Conservation (phyloP, 129 eudicot genomes). For the Silybum marianum region DNA sequence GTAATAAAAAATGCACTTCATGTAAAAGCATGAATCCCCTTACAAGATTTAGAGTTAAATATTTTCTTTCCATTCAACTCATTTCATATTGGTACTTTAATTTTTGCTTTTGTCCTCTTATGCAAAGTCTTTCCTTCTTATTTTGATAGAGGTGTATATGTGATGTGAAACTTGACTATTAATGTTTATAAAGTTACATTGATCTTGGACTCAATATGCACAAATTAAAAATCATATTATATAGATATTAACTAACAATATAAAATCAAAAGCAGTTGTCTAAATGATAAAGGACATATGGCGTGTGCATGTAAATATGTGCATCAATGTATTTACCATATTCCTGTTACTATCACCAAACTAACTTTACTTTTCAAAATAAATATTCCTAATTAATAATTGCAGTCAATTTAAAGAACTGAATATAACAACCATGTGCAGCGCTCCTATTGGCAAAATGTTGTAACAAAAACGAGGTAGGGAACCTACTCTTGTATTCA, state of each 20-base stretch:
- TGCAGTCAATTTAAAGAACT: not conserved
- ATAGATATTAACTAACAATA: not conserved
- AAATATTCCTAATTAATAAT: not conserved
- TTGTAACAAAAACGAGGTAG: not conserved
- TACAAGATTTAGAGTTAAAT: not conserved
- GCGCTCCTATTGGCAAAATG: not conserved
- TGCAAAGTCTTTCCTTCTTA: not conserved
- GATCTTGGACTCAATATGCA: conserved; percentile 19
- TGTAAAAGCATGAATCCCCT: conserved; percentile 3
- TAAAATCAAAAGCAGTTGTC: conserved; percentile 3
- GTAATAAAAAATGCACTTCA: not conserved
- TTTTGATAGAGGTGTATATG: not conserved
- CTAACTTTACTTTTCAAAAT: not conserved
- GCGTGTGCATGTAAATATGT: not conserved
- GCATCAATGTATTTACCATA: not conserved
- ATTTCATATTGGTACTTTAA: not conserved
- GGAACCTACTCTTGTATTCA: conserved; percentile 74
- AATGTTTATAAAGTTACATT: not conserved
- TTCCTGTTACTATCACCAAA: not conserved
- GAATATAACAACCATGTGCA: not conserved
- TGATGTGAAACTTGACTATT: not conserved
- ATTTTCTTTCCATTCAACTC: not conserved
- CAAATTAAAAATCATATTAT: not conserved
- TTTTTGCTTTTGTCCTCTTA: not conserved
- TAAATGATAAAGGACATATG: not conserved